These are phyloP conservation scores for Furculomyces boomerangus DNA, from an alignment of 371 early-diverging fungal species.

Conservation along the genomic window DNA sequence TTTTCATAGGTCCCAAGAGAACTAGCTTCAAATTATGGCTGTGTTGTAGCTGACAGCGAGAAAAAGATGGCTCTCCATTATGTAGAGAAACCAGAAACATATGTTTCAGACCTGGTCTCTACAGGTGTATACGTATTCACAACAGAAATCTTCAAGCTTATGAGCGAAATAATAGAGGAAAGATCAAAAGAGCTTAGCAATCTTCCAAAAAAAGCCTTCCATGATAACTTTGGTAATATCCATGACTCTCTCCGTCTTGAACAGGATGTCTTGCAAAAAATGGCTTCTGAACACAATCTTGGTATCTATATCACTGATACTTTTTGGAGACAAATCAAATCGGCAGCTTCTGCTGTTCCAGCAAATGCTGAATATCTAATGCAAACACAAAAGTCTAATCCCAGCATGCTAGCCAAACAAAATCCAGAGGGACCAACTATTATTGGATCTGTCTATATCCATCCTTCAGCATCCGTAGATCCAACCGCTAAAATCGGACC, in stretches of 20 bases:
- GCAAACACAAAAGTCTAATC: constrained; percentile 38
- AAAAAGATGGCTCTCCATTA: constrained; percentile 83
- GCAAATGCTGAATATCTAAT: constrained; percentile 82
- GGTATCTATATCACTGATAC: constrained; percentile 57
- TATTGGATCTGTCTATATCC: constrained; percentile 81
- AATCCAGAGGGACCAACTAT: constrained; percentile 48
- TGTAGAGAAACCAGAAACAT: constrained; percentile 92
- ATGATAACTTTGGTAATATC: constrained; percentile 25
- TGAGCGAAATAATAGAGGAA: constrained; percentile 54
- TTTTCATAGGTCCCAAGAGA: constrained; percentile 24
- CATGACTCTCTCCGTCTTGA: constrained; percentile 71
- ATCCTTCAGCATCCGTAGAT: constrained; percentile 82
- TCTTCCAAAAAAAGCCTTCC: constrained; percentile 26
- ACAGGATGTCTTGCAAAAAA: constrained; percentile 70
- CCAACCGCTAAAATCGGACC: constrained; percentile 91
- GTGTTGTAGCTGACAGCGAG: constrained; percentile 69
- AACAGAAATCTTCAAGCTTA: constrained; percentile 61
- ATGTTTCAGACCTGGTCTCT: constrained; percentile 81
- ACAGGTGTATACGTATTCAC: constrained; percentile 88
- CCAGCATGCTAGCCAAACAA: constrained; percentile 34
- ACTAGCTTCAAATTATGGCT: constrained; percentile 72
- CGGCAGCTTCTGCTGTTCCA: constrained; percentile 84
- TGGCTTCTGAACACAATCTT: constrained; percentile 63
- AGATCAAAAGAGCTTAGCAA: constrained; percentile 31
- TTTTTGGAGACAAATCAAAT: constrained; percentile 91